These are phyloP conservation scores for Ceriops decandra DNA, from an alignment of 345 rosid species.

Conservation along the genomic window DNA sequence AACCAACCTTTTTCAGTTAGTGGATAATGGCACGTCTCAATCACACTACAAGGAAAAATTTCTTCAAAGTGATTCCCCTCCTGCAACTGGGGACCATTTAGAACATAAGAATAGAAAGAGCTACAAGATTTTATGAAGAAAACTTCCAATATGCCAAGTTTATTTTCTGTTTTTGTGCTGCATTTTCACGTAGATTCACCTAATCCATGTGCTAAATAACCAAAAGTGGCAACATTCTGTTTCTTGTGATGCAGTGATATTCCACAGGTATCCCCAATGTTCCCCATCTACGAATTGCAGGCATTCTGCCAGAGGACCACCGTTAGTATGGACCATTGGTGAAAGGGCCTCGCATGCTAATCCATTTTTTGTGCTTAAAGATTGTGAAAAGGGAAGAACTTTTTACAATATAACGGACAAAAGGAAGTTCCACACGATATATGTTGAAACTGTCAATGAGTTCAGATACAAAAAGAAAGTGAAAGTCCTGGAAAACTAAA, in stretches of 20 bases:
- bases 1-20: constrained; percentile 59
- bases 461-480: too few relatives aligned
- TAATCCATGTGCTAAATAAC: constrained; percentile 12
- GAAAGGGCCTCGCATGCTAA: constrained; percentile 9
- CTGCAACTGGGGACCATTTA: constrained; percentile 59
- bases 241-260: constrained; percentile 22
- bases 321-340: constrained; percentile 19
- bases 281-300: constrained; percentile 13
- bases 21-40: constrained; percentile 73
- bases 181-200: constrained; percentile 24
- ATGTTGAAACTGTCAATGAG: too few relatives aligned
- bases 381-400: constrained; percentile 13
- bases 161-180: constrained; percentile 13
- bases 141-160: constrained; percentile 16
- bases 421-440: constrained; percentile 1
- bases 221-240: constrained; percentile 26
- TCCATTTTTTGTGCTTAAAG: constrained; percentile 16
- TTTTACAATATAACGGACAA: constrained; percentile 9
- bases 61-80: constrained; percentile 46
- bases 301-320: constrained; percentile 40
- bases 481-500: too few relatives aligned
- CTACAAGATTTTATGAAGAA: constrained; percentile 21
- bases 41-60: constrained; percentile 54
- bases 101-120: constrained; percentile 27
- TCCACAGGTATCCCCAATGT: constrained; percentile 17